These are phyloP conservation scores for Leccinum subspadiceum DNA, from an alignment of 1,284 basidiomycete genomes.

Conservation along the genomic window DNA sequence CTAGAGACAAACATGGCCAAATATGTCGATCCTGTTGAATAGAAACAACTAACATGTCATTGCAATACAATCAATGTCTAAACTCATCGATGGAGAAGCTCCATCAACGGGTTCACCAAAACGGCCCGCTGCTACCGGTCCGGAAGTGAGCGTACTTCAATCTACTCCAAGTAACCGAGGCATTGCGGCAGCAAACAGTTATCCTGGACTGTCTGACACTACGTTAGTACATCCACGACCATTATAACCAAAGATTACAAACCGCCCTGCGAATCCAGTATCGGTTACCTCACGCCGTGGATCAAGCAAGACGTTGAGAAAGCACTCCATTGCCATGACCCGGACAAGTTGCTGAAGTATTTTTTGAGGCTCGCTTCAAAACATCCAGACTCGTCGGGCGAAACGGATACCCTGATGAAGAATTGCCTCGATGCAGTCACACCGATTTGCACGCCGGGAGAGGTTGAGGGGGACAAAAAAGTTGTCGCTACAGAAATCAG, in stretches of 20 bases:
- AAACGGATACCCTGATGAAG: neutral
- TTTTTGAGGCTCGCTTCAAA: neutral
- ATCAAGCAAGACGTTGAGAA: neutral
- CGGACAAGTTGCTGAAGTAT: neutral
- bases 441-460: neutral
- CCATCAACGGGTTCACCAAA: neutral
- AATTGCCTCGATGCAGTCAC: neutral
- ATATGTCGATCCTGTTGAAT: too few species aligned
- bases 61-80: too few species aligned
- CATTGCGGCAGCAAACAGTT: neutral
- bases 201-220: neutral
- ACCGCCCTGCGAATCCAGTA: neutral
- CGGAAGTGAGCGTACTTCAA: neutral
- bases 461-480: neutral
- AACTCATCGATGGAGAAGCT: too few species aligned
- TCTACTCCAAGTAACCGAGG: neutral
- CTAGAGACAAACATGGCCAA: too few species aligned
- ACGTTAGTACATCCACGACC: neutral
- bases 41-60: too few species aligned
- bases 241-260: neutral
- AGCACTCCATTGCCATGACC: neutral
- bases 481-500: neutral
- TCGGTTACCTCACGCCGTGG: neutral
- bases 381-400: neutral
- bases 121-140: neutral